Conservation (phyloP, 768 basidiomycete species). For the Gloeostereum incarnatum region DNA sequence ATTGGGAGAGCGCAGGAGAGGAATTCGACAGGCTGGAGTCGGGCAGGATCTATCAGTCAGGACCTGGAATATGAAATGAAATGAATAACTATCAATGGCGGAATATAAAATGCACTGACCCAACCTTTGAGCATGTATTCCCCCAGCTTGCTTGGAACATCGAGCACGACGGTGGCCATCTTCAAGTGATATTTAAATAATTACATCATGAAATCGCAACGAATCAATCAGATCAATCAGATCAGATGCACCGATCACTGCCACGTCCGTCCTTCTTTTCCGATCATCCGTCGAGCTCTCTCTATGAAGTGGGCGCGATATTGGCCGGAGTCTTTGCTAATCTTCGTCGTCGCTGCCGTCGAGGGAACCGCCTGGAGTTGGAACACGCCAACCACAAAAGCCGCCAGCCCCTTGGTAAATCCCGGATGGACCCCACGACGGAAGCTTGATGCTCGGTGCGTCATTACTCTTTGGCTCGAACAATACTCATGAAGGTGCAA, state of each 20-base stretch:
- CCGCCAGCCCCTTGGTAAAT: constrained; percentile 21
- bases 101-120: constrained; percentile 28
- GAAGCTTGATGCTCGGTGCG: constrained; percentile 49
- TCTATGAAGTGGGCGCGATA: constrained; percentile 41
- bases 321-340: constrained; percentile 41
- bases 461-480: constrained; percentile 3
- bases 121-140: constrained; percentile 73
- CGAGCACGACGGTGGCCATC: constrained; percentile 44
- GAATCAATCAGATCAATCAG: too few relatives aligned
- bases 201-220: too few relatives aligned
- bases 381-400: constrained; percentile 15
- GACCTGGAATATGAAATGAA: constrained; percentile 25
- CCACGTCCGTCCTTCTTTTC: too few relatives aligned
- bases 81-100: neutral
- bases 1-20: constrained; percentile 64
- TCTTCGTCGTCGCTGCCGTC: constrained; percentile 25
- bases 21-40: constrained; percentile 47
- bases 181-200: constrained; percentile 3
- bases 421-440: constrained; percentile 47
- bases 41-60: constrained; percentile 61
- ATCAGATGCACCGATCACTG: too few relatives aligned
- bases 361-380: constrained; percentile 21
- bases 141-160: constrained; percentile 56
- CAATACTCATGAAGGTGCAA: neutral
- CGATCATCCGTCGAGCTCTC: neutral